Percentiles rank a stretch among this genome's conserved stretches.
phyloP scores from a whole-genome alignment of 2,329 filamentous ascomycete species.

The Grosmannia clavigera region DNA sequence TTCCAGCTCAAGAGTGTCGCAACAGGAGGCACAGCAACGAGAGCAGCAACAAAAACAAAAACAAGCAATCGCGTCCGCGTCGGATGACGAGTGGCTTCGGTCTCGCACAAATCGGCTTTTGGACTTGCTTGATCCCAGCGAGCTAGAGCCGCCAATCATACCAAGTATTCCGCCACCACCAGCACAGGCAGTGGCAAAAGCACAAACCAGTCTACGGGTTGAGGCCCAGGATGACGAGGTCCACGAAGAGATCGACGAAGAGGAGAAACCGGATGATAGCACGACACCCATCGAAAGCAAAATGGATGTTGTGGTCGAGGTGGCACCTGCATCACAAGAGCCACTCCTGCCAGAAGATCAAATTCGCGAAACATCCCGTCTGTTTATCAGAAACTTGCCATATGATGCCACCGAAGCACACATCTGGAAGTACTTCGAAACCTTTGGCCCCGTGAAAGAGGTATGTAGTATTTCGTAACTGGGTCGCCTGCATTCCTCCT shows the following conservation, averaged over 20 bases:
- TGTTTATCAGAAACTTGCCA: conserved; percentile 83
- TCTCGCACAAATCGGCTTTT: conserved; percentile 77
- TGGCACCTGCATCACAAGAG: conserved; percentile 9
- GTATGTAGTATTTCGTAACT: conserved; percentile 48
- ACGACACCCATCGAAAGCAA: not conserved
- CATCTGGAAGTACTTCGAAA: conserved; percentile 56
- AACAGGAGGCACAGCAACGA: not conserved
- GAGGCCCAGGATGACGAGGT: not conserved
- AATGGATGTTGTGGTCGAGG: not conserved
- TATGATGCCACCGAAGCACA: conserved; percentile 71
- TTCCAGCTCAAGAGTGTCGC: not conserved
- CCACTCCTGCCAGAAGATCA: conserved; percentile 38
- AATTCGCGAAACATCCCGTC: conserved; percentile 59
- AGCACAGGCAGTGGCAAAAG: not conserved
- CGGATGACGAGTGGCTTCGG: conserved; percentile 84
- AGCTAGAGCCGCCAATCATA: conserved; percentile 20
- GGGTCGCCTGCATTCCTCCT: not conserved
- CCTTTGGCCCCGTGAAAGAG: conserved; percentile 72
- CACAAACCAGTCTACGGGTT: not conserved
- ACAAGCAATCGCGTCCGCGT: conserved; percentile 24
- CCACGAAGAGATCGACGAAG: not conserved
- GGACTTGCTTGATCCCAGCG: conserved; percentile 69
- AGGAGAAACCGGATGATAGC: not conserved
- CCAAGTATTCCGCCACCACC: conserved; percentile 4
- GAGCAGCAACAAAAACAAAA: not conserved